Evolutionary conservation across 768 basidiomycete species (phyloP).

Genomic region (Hysterangium stoloniferum): DNA sequence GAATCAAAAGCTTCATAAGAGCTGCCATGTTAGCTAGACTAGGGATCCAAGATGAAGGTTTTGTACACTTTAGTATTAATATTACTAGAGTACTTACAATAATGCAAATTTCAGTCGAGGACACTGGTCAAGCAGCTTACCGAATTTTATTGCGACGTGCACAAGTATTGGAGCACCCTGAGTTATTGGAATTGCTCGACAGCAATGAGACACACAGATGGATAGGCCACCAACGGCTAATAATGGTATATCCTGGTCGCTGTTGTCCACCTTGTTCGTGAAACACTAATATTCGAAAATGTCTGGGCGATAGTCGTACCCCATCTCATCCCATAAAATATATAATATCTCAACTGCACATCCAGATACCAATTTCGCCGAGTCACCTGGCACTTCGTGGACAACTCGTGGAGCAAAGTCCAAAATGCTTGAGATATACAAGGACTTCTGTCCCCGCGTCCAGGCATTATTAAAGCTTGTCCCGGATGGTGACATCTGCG

Average conservation of each 20-base stretch:
- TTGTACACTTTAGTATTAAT: background rate
- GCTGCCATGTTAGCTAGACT: slow-evolving; percentile 25
- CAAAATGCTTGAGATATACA: slow-evolving; percentile 27
- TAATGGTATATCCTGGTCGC: slow-evolving; percentile 24
- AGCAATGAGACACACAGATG: slow-evolving; percentile 26
- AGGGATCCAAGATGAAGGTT: slow-evolving; percentile 23
- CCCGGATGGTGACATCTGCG: slow-evolving; percentile 27
- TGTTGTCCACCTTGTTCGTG: background rate
- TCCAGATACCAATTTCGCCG: slow-evolving; percentile 29
- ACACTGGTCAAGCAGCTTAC: slow-evolving; percentile 34
- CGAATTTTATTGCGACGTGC: slow-evolving; percentile 28
- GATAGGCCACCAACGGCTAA: slow-evolving; percentile 30
- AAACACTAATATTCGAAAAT: background rate
- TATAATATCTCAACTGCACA: slow-evolving; percentile 33
- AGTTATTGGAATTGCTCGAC: slow-evolving; percentile 27
- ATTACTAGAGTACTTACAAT: background rate
- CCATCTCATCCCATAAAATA: slow-evolving; percentile 26
- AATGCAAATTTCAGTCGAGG: slow-evolving; percentile 20
- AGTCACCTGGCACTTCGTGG: slow-evolving; percentile 26
- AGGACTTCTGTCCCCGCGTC: slow-evolving; percentile 29
- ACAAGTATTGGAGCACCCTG: slow-evolving; percentile 25
- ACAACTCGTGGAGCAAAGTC: slow-evolving; percentile 28
- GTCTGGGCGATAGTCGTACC: slow-evolving; percentile 24
- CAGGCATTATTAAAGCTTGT: slow-evolving; percentile 29
- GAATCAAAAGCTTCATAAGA: slow-evolving; percentile 29